Evolutionary conservation across 176 grass and related monocot genomes (phyloP), one percentile per base, ranked within the genome.

Genomic region (Alopecurus myosuroides): DNA sequence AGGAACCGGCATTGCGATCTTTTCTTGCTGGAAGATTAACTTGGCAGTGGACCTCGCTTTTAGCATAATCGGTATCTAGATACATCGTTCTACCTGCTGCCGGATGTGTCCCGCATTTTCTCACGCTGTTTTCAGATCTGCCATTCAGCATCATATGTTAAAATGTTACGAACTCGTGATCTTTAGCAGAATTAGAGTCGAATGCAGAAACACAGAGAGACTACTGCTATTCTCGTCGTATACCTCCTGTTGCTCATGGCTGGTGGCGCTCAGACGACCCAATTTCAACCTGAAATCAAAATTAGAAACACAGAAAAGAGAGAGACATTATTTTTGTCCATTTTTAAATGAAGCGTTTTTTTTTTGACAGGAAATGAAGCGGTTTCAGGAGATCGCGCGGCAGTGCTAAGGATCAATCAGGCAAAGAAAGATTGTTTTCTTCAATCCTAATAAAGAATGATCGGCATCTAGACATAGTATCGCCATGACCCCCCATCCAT

Each of bases 191-290:
- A 66, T 58, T 78, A 64, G 6, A 74, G 26, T 37, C 0, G 19
- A 76, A 52, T 79, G 30, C 22, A 65, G 14, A 74, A 39, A 67
- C 19, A 19, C 13, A 10, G 35, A 74, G 19, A 20, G 3, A 41
- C 66, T 71, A n/a, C 23, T 10, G 25, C 39, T 25, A 5, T 19
- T 45, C 18, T 9, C 2, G 28, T 9, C 2, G 28, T 29, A 76
- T 84, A 91, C 89, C 85, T 91, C 40, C 14, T 61, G 39, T 50
- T 19, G 69, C 76, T 51, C 89, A 91, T 91, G 37, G 40, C 50
- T 75, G 50, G 71, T 19, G 12, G 4, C 33, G 9, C 20, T 49
- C 51, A 67, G 66, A 4, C 7, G 67, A 35, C 40, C 26, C 29
- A 73, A 76, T 61, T 80, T 69, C 19, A 51, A 35, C 49, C 85